Percentiles rank a stretch among this genome's conserved stretches.
Evolutionary conservation across 2,329 filamentous ascomycete species (phyloP).

Genomic region (Epichloe sp.): DNA sequence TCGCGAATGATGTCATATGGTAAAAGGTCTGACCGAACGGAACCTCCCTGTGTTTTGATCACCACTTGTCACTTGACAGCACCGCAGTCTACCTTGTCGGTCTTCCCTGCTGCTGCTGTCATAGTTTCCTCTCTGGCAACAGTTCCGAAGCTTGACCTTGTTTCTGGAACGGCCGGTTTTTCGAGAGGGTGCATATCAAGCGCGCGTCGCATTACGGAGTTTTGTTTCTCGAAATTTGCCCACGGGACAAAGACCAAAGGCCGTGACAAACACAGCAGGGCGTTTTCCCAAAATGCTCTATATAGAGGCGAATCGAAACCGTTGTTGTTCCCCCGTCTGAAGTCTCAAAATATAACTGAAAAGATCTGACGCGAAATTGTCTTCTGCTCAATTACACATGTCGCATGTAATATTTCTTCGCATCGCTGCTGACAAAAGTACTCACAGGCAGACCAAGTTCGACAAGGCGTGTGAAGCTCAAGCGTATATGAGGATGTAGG

Average conservation of each 20-base stretch:
- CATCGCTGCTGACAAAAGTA: not conserved
- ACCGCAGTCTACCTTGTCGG: not conserved
- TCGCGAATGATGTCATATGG: conserved; percentile 42
- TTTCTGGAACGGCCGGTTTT: not conserved
- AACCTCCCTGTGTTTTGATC: conserved; percentile 33
- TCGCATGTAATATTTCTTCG: not conserved
- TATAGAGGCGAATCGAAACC: conserved; percentile 27
- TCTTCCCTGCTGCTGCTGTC: not conserved
- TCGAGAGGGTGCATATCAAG: not conserved
- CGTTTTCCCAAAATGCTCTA: conserved; percentile 1
- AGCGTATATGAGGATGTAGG: conserved; percentile 3
- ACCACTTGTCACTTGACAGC: not conserved
- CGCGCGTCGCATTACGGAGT: conserved; percentile 39
- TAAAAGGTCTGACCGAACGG: conserved; percentile 51
- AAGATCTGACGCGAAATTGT: conserved; percentile 51
- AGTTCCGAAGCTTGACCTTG: no score
- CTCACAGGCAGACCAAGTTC: not conserved
- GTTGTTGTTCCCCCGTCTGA: conserved; percentile 36
- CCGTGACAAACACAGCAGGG: conserved; percentile 35
- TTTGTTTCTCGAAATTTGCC: conserved; percentile 26
- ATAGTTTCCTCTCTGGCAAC: not conserved
- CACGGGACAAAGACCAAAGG: conserved; percentile 44
- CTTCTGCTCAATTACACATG: not conserved
- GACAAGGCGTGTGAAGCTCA: not conserved
- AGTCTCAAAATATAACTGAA: conserved; percentile 48